phyloP scores from a whole-genome alignment of 768 basidiomycete genomes.

The Tricholoma bakamatsutake region DNA sequence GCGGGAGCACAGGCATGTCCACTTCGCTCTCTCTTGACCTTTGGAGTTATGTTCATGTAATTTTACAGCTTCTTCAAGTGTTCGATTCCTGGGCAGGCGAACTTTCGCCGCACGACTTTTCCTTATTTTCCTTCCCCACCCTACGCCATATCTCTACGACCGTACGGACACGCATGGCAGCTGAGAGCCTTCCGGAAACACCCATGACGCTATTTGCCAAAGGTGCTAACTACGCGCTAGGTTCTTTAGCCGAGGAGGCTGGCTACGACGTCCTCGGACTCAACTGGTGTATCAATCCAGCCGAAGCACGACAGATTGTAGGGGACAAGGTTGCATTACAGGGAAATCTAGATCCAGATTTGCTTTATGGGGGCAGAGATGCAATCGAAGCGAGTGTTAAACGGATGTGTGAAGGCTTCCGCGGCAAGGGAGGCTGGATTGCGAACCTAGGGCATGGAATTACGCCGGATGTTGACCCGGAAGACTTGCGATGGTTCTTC shows the following conservation, averaged over 20 bases:
- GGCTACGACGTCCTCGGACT: constrained; percentile 89
- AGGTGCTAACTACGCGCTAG: constrained; percentile 76
- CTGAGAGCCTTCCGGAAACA: constrained; percentile 47
- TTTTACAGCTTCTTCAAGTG: constrained; percentile 78
- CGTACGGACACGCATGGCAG: constrained; percentile 55
- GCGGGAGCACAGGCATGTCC: constrained; percentile 89
- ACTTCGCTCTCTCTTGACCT: background rate
- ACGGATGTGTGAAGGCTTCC: constrained; percentile 76
- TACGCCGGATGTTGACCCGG: constrained; percentile 91
- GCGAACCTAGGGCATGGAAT: constrained; percentile 97
- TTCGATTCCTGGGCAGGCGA: constrained; percentile 98
- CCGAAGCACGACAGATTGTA: constrained; percentile 58
- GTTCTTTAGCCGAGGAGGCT: constrained; percentile 47
- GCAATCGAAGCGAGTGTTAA: constrained; percentile 86
- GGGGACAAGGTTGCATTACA: constrained; percentile 68
- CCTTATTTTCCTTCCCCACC: constrained; percentile 76
- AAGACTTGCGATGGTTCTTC: constrained; percentile 88
- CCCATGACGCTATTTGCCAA: constrained; percentile 95
- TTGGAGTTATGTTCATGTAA: background rate
- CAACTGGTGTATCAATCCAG: constrained; percentile 86
- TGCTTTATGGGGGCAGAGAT: constrained; percentile 79
- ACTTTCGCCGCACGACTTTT: constrained; percentile 84
- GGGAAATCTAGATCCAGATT: constrained; percentile 89
- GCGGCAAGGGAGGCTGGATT: constrained; percentile 79
- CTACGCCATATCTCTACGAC: constrained; percentile 64